phyloP scores from a whole-genome alignment of 495 filamentous ascomycete species.

The Daldinia decipiens region DNA sequence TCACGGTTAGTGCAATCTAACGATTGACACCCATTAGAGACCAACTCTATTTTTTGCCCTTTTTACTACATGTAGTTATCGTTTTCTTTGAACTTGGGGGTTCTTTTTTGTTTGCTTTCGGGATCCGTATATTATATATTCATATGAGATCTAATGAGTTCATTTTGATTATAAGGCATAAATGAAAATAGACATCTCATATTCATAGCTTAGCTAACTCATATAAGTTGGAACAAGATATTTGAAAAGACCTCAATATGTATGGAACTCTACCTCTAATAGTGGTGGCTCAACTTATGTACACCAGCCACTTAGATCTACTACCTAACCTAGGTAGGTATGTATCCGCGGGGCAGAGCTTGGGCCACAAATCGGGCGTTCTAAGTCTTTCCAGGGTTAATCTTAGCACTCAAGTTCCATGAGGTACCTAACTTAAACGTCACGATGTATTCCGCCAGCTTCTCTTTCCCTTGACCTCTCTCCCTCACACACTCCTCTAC shows the following conservation, averaged over 20 bases:
- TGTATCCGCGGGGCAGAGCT: conserved; percentile 30
- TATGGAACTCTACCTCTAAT: too few species aligned
- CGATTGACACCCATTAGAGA: conserved; percentile 35
- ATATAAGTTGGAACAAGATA: neutral
- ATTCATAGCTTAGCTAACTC: neutral
- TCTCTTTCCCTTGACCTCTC: neutral
- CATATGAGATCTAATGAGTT: neutral
- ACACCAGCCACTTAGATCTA: conserved; percentile 2
- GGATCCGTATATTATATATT: too few species aligned
- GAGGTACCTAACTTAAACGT: conserved; percentile 4
- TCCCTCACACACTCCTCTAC: neutral
- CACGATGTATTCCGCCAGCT: conserved; percentile 20
- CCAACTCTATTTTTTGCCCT: conserved; percentile 27
- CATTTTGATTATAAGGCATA: neutral
- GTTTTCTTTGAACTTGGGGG: too few species aligned
- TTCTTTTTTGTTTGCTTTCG: too few species aligned
- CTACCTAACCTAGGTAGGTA: too few species aligned
- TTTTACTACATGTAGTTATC: conserved; percentile 5
- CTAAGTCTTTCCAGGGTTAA: neutral
- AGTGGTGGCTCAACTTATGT: neutral
- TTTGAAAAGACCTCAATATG: too few species aligned
- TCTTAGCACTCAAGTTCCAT: conserved; percentile 12
- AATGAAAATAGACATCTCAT: neutral
- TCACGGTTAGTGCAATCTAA: conserved; percentile 44
- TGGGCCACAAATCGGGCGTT: conserved; percentile 17